Evolutionary conservation across 306 rosid genomes (phyloP), one percentile per base, ranked within the genome.

Genomic region (Sechiopsis laciniata): DNA sequence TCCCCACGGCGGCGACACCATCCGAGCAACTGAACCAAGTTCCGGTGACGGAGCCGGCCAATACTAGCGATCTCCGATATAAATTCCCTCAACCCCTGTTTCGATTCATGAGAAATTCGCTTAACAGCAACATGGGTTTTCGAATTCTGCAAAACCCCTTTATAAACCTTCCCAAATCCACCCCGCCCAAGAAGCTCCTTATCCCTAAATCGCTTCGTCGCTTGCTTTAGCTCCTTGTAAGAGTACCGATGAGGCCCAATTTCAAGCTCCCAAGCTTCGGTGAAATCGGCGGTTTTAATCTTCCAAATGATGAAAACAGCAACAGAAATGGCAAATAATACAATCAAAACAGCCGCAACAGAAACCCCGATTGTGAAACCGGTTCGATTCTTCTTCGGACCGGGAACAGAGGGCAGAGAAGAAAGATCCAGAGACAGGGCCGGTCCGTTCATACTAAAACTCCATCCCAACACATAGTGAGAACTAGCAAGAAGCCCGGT

Each of bases 401-500:
- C 76, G 7, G 94, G 94, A 78, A 85, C 86, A 4, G 83, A 57
- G 13, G 96, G 94, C 7, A 89, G 84, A 74, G 88, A 78, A 50
- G 83, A 61, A n/a, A 89, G 81, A 79, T 83, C 83, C 64, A 91
- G 87, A 8, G 80, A 67, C 19, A 75, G 84, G 53, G 97, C 78
- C 50, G 82, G 79, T 15, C 91, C 96, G 45, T 84, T 85, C 45
- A 89, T 77, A 71, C 79, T 86, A 48, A 91, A 91, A 85, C 97
- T 91, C 97, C 96, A 91, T n/a, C 97, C 97, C 75, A 87, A 71
- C 3, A 91, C 9, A 72, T 85, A 89, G 76, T 91, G 96, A n/a
- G 96, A 91, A 76, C 97, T 91, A 13, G 97, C 97, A 42, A 91
- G 96, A 71, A 89, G 78, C 55, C 96, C 97, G 2, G 96, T 91